These are phyloP conservation scores for Pseudonitzschia pungens DNA, from an alignment of 108 stramenopile genomes.

Conservation along the genomic window DNA sequence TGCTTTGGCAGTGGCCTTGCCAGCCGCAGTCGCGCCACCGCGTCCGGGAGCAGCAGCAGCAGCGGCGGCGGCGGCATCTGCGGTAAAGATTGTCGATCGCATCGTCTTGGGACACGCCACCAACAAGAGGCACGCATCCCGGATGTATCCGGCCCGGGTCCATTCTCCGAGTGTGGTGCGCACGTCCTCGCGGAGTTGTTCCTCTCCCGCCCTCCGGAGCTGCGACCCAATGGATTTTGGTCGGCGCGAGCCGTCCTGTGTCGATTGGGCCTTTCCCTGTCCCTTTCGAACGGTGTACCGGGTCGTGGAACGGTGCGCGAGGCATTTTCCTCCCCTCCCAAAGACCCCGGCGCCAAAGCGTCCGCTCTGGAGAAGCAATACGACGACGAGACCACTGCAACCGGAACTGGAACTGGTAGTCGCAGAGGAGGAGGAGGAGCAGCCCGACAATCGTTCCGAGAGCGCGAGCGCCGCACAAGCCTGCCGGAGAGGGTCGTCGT, in stretches of 20 bases:
- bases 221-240: constrained; percentile 84
- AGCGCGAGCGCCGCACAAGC: not conserved
- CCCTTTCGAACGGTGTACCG: constrained; percentile 86
- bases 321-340: constrained; percentile 42
- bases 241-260: constrained; percentile 60
- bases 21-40: too few relatives aligned
- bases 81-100: constrained; percentile 34
- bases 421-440: too few relatives aligned
- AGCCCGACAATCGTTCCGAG: not conserved
- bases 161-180: constrained; percentile 50
- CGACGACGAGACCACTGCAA: constrained; percentile 31
- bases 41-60: too few relatives aligned
- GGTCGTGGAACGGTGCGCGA: constrained; percentile 59
- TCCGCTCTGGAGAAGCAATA: constrained; percentile 67
- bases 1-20: too few relatives aligned
- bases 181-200: constrained; percentile 65
- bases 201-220: constrained; percentile 80
- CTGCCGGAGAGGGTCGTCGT: not conserved
- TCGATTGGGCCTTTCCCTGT: constrained; percentile 85
- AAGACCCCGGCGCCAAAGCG: constrained; percentile 73
- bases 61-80: too few relatives aligned
- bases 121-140: not conserved
- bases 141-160: constrained; percentile 27
- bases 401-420: not conserved
- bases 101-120: constrained; percentile 56